Evolutionary conservation across 140 eudicot genomes (phyloP).

Genomic region (Ambrosia hybrid): DNA sequence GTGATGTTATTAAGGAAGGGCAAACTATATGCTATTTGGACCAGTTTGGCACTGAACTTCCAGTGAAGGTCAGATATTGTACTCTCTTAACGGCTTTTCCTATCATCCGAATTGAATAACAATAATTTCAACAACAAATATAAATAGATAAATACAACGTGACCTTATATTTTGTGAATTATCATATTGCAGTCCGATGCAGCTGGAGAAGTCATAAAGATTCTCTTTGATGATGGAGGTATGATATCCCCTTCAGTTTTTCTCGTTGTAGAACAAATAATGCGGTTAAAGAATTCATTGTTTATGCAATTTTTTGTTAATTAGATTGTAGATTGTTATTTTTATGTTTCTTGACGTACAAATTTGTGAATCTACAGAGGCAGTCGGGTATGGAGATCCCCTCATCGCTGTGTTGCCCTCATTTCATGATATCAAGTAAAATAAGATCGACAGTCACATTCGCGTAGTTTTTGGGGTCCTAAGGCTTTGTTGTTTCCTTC

Average conservation of each 20-base stretch:
- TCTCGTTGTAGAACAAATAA: constrained; percentile 1
- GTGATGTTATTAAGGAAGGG: constrained; percentile 74
- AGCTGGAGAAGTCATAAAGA: constrained; percentile 79
- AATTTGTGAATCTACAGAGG: constrained; percentile 51
- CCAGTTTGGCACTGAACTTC: constrained; percentile 72
- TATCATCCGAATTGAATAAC: neutral
- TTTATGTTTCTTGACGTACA: constrained; percentile 3
- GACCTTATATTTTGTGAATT: neutral
- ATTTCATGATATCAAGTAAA: constrained; percentile 57
- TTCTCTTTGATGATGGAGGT: constrained; percentile 85
- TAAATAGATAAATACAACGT: neutral
- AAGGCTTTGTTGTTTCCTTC: constrained; percentile 22
- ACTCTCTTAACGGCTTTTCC: neutral
- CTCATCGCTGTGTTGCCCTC: constrained; percentile 81
- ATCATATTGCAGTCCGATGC: constrained; percentile 63
- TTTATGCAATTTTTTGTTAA: neutral
- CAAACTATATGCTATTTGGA: constrained; percentile 76
- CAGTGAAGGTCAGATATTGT: constrained; percentile 57
- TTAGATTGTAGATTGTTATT: neutral
- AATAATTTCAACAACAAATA: neutral
- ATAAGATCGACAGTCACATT: constrained; percentile 8
- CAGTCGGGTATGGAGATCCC: constrained; percentile 94
- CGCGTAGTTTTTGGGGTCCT: constrained; percentile 23
- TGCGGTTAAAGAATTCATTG: neutral
- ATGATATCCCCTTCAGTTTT: constrained; percentile 22